Base-by-base conservation (phyloP, 2,329 filamentous ascomycete species). In the Phialophora macrospora region DNA sequence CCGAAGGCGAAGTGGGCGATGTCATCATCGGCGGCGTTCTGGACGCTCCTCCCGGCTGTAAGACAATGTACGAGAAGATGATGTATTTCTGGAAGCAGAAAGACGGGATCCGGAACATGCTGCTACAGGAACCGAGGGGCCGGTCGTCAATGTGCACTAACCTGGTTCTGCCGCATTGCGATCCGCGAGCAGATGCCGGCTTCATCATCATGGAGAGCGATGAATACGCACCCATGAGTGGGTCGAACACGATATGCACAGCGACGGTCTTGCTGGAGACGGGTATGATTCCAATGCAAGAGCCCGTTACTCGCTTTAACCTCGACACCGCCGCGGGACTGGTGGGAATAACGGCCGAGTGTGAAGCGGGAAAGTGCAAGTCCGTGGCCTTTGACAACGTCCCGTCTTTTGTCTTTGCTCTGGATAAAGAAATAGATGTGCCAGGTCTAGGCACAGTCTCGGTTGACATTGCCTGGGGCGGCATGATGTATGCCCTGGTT, bases 51-150 rank as follows among this genome's bases (percentile, higher is more conserved):
- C 54, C 46, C 20, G 24, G 46, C 5, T 49, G 56, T 11, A 77
- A 77, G 34, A 82, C 79, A 20, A 83, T 84, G 81, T 80, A 76
- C 64, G 80, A 83, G 3, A 84, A 84, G 68, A 71, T 84, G 20
- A 68, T 75, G 3, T 73, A 82, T 68, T 80, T 83, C 66, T 73
- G 74, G 65, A 73, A 71, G 3, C 73, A 81, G 32, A 73, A 77
- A 6, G 81, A 83, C 60, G 62, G 75, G 22, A 65, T 82, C 1
- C 78, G 81, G 2, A 73, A 80, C 41, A 72, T 83, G 4, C 71
- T 83, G 1, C 72, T 83, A 51, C 78, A 83, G 60, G 81, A 83
- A 55, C 81, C 81, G 0, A 78, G 81, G 1, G 81, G 81, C 0
- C 73, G 77, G n/a, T 71, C 77, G 7, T 75, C 77, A 0, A 78